These are phyloP conservation scores for Rhodotorula sp. DNA, from an alignment of 1,284 basidiomycete species.

Conservation along the genomic window DNA sequence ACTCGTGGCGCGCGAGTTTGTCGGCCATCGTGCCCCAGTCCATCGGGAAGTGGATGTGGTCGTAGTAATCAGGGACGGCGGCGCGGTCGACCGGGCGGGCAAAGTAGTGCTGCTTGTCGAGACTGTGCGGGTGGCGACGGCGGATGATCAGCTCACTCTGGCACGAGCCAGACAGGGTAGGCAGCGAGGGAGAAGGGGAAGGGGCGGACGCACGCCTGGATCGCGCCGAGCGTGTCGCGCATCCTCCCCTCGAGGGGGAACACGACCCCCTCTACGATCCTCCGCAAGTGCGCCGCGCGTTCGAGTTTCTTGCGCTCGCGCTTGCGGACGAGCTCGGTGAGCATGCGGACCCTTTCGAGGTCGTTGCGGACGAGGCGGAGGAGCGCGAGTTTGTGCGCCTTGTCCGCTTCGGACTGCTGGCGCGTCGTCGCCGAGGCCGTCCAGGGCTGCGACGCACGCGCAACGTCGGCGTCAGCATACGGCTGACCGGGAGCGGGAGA, in stretches of 20 bases:
- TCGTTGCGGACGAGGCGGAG: slow-evolving; percentile 69
- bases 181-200: background rate
- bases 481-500: background rate
- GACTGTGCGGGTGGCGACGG: slow-evolving; percentile 56
- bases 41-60: slow-evolving; percentile 84
- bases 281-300: slow-evolving; percentile 70
- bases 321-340: slow-evolving; percentile 73
- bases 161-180: background rate
- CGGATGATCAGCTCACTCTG: no score
- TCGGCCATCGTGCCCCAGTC: slow-evolving; percentile 78
- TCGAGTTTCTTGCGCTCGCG: slow-evolving; percentile 81
- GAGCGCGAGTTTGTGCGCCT: slow-evolving; percentile 77
- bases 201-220: slow-evolving; percentile 63
- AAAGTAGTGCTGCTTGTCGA: slow-evolving; percentile 75
- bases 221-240: slow-evolving; percentile 67
- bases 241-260: slow-evolving; percentile 68
- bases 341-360: slow-evolving; percentile 69
- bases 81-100: slow-evolving; percentile 73
- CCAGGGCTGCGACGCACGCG: slow-evolving; percentile 66
- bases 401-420: slow-evolving; percentile 78
- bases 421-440: slow-evolving; percentile 72
- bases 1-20: slow-evolving; percentile 75
- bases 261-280: slow-evolving; percentile 65
- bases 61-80: slow-evolving; percentile 90
- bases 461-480: background rate